phyloP scores from a whole-genome alignment of 2,329 filamentous ascomycete genomes.

The Neonectria punicea region DNA sequence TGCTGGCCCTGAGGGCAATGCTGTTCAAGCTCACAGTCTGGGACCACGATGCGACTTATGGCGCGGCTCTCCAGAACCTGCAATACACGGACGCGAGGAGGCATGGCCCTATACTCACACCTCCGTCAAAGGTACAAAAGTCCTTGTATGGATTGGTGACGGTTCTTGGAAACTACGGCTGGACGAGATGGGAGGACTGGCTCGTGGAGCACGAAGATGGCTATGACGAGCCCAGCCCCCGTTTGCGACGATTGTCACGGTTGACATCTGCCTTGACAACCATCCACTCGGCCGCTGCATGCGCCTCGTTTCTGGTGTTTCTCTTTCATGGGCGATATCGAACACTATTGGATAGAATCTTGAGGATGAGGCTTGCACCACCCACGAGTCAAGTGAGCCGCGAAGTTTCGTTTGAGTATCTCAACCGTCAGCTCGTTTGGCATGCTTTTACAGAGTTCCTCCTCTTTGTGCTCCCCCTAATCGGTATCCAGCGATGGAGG shows the following conservation, averaged over 20 bases:
- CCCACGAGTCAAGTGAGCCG: conserved; percentile 86
- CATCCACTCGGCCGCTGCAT: conserved; percentile 82
- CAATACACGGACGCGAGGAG: conserved; percentile 87
- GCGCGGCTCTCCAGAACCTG: conserved; percentile 90
- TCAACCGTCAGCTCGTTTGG: conserved; percentile 98
- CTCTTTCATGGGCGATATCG: conserved; percentile 90
- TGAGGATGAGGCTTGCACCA: conserved; percentile 86
- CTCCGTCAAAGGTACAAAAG: conserved; percentile 87
- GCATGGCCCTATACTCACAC: conserved; percentile 67
- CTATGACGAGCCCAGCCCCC: conserved; percentile 69
- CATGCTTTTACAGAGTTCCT: conserved; percentile 99
- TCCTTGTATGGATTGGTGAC: conserved; percentile 84
- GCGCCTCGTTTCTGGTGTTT: conserved; percentile 89
- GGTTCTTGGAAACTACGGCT: conserved; percentile 87
- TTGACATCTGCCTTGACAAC: conserved; percentile 77
- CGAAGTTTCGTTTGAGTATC: conserved; percentile 96
- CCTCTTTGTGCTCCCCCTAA: conserved; percentile 95
- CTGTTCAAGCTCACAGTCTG: conserved; percentile 96
- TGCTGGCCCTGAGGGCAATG: conserved; percentile 77
- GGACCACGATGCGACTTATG: conserved; percentile 96
- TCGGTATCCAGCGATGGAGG: conserved; percentile 93
- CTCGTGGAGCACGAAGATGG: conserved; percentile 80
- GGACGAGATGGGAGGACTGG: conserved; percentile 93
- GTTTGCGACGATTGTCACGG: conserved; percentile 68
- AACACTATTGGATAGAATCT: conserved; percentile 85